Evolutionary conservation across 805 yeast genomes (phyloP).

Genomic region (Starmerella stigmatis): DNA sequence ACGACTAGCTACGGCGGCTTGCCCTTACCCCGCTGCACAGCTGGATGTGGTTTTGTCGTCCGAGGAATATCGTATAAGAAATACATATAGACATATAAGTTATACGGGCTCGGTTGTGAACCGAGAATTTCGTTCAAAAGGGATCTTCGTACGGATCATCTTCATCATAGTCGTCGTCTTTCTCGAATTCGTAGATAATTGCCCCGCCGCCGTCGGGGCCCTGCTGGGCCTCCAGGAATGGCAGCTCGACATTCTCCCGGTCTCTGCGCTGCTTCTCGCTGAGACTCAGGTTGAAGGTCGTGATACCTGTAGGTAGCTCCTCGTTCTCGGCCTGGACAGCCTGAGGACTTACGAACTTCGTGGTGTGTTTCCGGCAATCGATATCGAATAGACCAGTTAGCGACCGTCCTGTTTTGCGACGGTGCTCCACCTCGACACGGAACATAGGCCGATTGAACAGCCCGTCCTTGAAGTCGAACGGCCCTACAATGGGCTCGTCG

Average conservation of each 20-base stretch:
- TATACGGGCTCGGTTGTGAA: not conserved
- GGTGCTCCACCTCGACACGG: constrained; percentile 45
- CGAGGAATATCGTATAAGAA: too few species aligned
- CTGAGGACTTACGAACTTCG: constrained; percentile 29
- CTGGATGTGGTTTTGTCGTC: too few species aligned
- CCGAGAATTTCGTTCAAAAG: constrained; percentile 37
- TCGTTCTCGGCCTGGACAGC: constrained; percentile 24
- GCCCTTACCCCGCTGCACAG: too few species aligned
- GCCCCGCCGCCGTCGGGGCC: constrained; percentile 65
- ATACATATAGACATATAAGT: too few species aligned
- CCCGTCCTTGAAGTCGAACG: constrained; percentile 26
- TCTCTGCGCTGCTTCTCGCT: constrained; percentile 66
- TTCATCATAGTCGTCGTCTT: constrained; percentile 96
- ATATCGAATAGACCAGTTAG: constrained; percentile 45
- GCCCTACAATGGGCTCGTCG: constrained; percentile 36
- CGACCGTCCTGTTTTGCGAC: constrained; percentile 80
- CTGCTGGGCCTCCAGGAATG: constrained; percentile 82
- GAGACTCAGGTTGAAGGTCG: constrained; percentile 79
- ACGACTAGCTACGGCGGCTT: too few species aligned
- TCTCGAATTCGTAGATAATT: constrained; percentile 87
- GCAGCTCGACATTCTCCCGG: constrained; percentile 75
- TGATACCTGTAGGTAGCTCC: constrained; percentile 52
- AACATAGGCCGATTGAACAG: constrained; percentile 39
- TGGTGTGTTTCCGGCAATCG: constrained; percentile 37
- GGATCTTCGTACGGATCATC: constrained; percentile 98